Evolutionary conservation across 768 basidiomycete species (phyloP).

Genomic region (Lenzites betulinus): DNA sequence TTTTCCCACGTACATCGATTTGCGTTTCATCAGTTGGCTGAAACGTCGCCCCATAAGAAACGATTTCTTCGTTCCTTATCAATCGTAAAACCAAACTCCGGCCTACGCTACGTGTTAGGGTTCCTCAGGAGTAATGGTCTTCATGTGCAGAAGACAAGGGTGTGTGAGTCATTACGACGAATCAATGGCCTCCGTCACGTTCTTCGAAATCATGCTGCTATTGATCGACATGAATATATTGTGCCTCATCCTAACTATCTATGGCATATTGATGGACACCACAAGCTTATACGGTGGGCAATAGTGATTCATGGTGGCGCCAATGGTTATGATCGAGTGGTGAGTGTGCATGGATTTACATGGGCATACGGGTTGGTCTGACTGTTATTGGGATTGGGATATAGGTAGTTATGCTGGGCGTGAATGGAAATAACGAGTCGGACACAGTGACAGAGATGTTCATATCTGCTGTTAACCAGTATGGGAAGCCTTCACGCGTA

Average conservation of each 20-base stretch:
- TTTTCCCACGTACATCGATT: no score
- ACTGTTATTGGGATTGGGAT: no score
- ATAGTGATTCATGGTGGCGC: not conserved
- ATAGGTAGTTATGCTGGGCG: not conserved
- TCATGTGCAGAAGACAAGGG: not conserved
- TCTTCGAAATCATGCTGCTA: not conserved
- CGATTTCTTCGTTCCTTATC: no score
- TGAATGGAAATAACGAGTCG: not conserved
- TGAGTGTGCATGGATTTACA: no score
- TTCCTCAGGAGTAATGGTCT: no score
- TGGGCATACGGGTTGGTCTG: no score
- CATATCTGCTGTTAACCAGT: not conserved
- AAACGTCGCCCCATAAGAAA: no score
- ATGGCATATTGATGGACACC: not conserved
- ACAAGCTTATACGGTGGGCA: not conserved
- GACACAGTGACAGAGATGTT: not conserved
- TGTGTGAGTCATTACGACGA: not conserved
- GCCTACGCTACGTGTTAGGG: no score
- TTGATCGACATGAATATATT: not conserved
- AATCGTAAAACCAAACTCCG: no score
- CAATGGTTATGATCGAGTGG: not conserved
- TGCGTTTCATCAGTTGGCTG: no score
- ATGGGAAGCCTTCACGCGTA: conserved; percentile 9
- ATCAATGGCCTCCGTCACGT: not conserved
- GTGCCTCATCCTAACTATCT: not conserved